Evolutionary conservation across 23 red algal species (phyloP).

Genomic region (Agarophyton chilense): DNA sequence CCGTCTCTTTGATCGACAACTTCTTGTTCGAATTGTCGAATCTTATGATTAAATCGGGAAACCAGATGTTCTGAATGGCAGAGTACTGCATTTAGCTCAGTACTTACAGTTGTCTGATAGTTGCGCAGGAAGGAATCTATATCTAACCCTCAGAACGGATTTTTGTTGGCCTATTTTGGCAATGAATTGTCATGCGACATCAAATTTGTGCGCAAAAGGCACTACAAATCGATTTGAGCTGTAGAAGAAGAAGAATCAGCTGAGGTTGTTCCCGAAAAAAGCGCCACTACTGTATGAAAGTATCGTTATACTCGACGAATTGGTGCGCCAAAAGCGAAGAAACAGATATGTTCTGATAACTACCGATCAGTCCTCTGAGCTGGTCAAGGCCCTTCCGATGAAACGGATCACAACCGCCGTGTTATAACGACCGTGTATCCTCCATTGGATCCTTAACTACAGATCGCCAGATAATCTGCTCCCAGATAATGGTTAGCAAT

Average conservation of each 20-base stretch:
- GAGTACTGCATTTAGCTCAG: no score
- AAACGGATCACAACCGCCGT: conserved; percentile 18
- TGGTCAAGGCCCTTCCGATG: conserved; percentile 5
- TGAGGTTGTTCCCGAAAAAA: conserved; percentile 13
- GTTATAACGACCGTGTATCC: background rate
- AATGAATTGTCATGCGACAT: conserved; percentile 8
- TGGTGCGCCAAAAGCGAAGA: background rate
- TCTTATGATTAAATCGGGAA: background rate
- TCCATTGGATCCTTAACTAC: conserved; percentile 39
- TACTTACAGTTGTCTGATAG: no score
- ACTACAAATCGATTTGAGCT: conserved; percentile 11
- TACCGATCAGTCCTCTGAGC: conserved; percentile 50
- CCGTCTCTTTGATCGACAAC: background rate
- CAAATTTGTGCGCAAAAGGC: background rate
- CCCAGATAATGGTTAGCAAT: conserved; percentile 49
- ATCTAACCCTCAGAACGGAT: no score
- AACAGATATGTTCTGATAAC: conserved; percentile 31
- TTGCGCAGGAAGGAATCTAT: no score
- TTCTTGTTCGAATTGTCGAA: background rate
- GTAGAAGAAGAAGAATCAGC: background rate
- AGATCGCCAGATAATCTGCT: background rate
- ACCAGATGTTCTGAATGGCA: background rate
- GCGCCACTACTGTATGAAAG: background rate
- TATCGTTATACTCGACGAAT: conserved; percentile 20
- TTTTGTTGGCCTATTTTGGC: no score